Base-by-base conservation (phyloP, 2,329 filamentous ascomycete species). In the Xylaria sp. region DNA sequence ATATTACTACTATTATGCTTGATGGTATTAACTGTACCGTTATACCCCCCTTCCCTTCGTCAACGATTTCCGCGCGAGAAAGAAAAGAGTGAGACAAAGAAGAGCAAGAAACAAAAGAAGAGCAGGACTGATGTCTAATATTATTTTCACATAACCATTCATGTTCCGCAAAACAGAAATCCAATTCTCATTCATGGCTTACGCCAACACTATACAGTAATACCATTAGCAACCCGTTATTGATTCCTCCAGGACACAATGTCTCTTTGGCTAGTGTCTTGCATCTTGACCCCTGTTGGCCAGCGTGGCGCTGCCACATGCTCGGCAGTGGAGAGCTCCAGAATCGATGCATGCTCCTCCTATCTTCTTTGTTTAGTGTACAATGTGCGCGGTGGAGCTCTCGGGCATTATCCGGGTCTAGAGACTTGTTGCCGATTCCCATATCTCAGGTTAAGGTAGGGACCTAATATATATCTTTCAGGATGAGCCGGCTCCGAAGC, bases 401-500 rank as follows among this genome's bases (percentile, higher is more conserved):
- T 50, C 45, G 56, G 53, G 36, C 36, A 39, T 46, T 25, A 61
- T 23, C 55, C 57, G 57, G 50, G 55, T 34, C 55, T 25, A 28
- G 58, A 41, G 23, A 53, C 23, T 23, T 55, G 56, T 41, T 69
- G 66, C 63, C 67, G 63, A 56, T 52, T 60, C 39, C 62, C 65
- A 66, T 53, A 60, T 57, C 46, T 66, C 7, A 60, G 41, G 13
- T 23, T 10, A 55, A 43, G 46, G 32, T 36, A 55, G 60, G 60
- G 46, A 66, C 28, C 57, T 69, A 73, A 74, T 75, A 75, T 76
- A 76, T 76, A 74, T 74, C 62, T 70, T 71, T 62, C 52, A 66
- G 66, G 69, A 70, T 67, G 65, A 70, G 45, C 56, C 66, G 61
- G 46, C 67, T 70, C 65, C 65, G 66, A 68, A 61, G 43, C 61